phyloP scores from a whole-genome alignment of 228 moss, liverwort and hornwort genomes.

The Sphagnum fallax region DNA sequence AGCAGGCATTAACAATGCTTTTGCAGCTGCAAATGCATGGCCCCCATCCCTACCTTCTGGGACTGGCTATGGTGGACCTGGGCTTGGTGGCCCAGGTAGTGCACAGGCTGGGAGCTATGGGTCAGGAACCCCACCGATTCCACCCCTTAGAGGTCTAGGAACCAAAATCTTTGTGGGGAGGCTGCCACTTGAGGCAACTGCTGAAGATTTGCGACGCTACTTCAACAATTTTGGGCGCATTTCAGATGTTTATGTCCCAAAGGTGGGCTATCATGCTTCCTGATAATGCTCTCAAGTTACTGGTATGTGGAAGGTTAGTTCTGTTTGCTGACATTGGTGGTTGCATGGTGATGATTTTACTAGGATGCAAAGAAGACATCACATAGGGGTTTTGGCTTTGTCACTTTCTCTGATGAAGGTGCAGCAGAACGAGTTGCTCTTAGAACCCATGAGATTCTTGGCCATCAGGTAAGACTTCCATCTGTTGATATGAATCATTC shows the following conservation, averaged over 20 bases:
- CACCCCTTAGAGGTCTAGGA: constrained; percentile 71
- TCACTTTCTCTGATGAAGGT: constrained; percentile 93
- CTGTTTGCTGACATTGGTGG: neutral
- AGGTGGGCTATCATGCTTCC: constrained; percentile 25
- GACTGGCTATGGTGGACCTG: constrained; percentile 68
- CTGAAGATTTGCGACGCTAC: constrained; percentile 84
- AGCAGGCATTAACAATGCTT: constrained; percentile 62
- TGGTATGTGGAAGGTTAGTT: neutral
- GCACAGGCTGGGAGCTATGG: constrained; percentile 49
- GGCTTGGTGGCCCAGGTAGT: constrained; percentile 71
- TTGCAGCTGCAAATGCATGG: constrained; percentile 81
- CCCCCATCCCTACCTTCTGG: constrained; percentile 56
- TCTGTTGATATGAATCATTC: neutral
- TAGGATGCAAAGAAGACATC: constrained; percentile 98
- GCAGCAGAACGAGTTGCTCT: constrained; percentile 88
- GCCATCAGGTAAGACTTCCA: constrained; percentile 59
- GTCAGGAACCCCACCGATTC: constrained; percentile 46
- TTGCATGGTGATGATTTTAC: neutral
- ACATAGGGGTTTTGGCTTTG: constrained; percentile 93
- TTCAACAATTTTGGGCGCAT: constrained; percentile 96
- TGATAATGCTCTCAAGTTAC: neutral
- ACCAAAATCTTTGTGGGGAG: constrained; percentile 91
- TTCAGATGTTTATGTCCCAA: constrained; percentile 88
- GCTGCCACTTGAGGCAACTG: constrained; percentile 83
- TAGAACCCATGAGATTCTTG: constrained; percentile 86